phyloP scores from a whole-genome alignment of 106 monocot genomes.

The Dioscorea alata region DNA sequence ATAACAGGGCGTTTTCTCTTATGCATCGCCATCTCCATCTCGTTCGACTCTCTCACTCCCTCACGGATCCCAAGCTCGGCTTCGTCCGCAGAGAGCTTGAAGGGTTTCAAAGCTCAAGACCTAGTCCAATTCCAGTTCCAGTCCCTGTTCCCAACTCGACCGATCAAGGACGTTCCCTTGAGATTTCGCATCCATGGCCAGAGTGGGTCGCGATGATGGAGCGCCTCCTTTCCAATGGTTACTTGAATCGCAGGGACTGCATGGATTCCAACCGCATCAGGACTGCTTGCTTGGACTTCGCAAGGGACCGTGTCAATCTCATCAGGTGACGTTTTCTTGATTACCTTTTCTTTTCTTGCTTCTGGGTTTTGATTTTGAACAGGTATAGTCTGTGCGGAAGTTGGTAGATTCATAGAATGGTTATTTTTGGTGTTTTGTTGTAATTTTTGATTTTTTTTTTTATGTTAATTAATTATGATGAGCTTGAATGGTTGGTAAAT shows the following conservation, averaged over 20 bases:
- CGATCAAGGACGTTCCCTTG: conserved; percentile 5
- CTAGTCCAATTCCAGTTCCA: not conserved
- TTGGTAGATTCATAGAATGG: not conserved
- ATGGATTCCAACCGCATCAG: conserved; percentile 62
- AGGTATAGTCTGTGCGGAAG: not conserved
- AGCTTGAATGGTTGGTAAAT: not conserved
- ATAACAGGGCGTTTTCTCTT: too few relatives aligned
- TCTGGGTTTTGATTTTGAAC: not conserved
- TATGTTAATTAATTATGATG: not conserved
- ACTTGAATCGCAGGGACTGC: conserved; percentile 24
- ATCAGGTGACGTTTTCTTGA: conserved; percentile 36
- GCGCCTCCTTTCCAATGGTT: conserved; percentile 47
- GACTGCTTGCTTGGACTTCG: conserved; percentile 73
- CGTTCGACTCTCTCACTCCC: not conserved
- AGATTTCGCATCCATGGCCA: conserved; percentile 65
- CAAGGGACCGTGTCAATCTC: conserved; percentile 40
- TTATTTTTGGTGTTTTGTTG: not conserved
- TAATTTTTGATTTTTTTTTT: not conserved
- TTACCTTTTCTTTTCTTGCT: not conserved
- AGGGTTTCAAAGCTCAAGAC: not conserved
- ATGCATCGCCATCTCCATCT: not conserved
- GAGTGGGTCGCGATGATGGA: conserved; percentile 75
- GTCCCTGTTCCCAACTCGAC: not conserved
- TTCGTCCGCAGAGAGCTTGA: conserved; percentile 20
- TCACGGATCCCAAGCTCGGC: conserved; percentile 11